Percentiles rank a stretch among this genome's conserved stretches.
Evolutionary conservation across 1,284 basidiomycete genomes (phyloP).

Genomic region (Cryptococcus sp.): DNA sequence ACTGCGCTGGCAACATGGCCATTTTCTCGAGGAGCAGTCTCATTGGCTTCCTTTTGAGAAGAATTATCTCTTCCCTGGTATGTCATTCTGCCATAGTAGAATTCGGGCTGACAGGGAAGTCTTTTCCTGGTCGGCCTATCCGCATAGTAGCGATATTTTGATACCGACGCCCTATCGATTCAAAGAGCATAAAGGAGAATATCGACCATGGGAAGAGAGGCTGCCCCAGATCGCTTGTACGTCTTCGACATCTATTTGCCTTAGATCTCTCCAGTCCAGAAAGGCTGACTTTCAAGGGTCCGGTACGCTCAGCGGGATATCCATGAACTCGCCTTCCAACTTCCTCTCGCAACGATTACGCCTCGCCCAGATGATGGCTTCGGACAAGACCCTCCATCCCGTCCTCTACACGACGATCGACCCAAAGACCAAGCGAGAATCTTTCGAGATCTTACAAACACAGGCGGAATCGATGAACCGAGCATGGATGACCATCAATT

Average conservation of each 20-base stretch:
- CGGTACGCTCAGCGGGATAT: conserved; percentile 1
- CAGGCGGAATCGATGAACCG: background rate
- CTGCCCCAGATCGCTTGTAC: background rate
- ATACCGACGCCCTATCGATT: conserved; percentile 2
- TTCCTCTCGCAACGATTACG: conserved; percentile 2
- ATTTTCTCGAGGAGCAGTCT: background rate
- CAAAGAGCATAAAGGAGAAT: background rate
- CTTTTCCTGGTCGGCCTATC: conserved; percentile 7
- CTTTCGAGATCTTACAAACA: too few relatives aligned
- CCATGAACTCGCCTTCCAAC: too few relatives aligned
- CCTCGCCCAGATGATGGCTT: background rate
- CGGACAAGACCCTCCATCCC: background rate
- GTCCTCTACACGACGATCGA: background rate
- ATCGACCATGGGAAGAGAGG: background rate
- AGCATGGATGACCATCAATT: background rate
- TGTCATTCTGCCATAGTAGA: background rate
- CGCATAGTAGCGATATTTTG: background rate
- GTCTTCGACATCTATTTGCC: too few relatives aligned
- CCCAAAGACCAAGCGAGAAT: background rate
- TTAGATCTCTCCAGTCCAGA: background rate
- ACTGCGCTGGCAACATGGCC: conserved; percentile 2
- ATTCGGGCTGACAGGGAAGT: background rate
- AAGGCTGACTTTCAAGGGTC: background rate
- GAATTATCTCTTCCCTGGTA: conserved; percentile 4
- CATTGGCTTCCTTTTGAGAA: background rate